These are phyloP conservation scores for Suhomyces yuchorum DNA, from an alignment of 1,139 yeast genomes.

Conservation along the genomic window DNA sequence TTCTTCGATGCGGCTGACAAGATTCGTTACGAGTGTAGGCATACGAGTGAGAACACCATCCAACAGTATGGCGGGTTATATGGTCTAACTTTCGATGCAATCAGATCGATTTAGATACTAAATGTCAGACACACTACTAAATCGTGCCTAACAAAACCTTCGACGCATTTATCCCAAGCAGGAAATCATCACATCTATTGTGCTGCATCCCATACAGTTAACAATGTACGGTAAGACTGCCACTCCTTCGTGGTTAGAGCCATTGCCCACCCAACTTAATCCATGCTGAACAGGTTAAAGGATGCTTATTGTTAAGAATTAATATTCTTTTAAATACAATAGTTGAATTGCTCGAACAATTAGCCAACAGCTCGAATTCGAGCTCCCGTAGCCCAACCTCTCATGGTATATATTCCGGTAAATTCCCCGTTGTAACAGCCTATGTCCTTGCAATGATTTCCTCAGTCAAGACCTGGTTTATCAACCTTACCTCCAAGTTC, in stretches of 20 bases:
- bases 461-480: slow-evolving; percentile 15
- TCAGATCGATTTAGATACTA: no score
- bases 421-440: neutral
- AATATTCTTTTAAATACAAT: neutral
- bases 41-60: no score
- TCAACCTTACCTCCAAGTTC: slow-evolving; percentile 25
- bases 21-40: no score
- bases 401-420: neutral
- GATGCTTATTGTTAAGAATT: neutral
- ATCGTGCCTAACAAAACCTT: neutral
- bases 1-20: neutral
- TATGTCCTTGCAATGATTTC: neutral
- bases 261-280: neutral
- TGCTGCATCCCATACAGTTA: slow-evolving; percentile 1
- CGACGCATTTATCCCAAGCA: slow-evolving; percentile 5
- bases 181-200: slow-evolving; percentile 6
- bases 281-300: neutral
- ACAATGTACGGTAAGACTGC: slow-evolving; percentile 4
- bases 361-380: neutral
- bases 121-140: no score
- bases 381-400: neutral
- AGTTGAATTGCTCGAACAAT: neutral
- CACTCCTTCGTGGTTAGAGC: slow-evolving; percentile 2
- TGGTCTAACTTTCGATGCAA: no score
- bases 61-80: no score